Base-by-base conservation (phyloP, 2,329 filamentous ascomycete genomes). In the Epicoccum sorghinum region DNA sequence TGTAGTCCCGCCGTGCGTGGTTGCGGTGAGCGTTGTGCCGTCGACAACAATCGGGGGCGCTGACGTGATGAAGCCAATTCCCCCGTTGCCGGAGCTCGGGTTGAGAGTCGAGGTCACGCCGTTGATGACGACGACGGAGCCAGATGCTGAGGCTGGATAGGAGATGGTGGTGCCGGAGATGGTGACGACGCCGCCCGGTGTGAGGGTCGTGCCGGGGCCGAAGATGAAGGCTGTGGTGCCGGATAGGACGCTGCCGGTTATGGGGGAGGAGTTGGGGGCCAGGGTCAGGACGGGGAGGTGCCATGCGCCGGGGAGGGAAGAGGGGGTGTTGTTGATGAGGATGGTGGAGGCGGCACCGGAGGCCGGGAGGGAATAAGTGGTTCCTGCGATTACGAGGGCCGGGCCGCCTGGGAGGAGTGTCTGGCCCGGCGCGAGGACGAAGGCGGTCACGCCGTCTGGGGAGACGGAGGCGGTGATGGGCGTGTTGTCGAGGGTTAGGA, bases 111-210 rank as follows among this genome's bases (percentile, higher is more conserved):
- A 67, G 13, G 63, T 66, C 1, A 61, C 57, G 27, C 68, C 69
- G 36, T 69, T 68, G 46, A 72, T 56, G 12, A 71, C 60, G 4
- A 73, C 33, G 1, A 69, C 59, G 22, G 57, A 55, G 1, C 66
- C 69, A 4, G 66, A 66, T 18, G 55, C 68, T 3, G 60, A 57
- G 7, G 53, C 47, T 4, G 66, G 66, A 48, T 72, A 59, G 9
- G 59, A 67, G 35, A 63, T 60, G 1, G 68, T 70, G 4, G 68
- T 73, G 12, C 69, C 70, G 3, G 64, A 67, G 14, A 73, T 29
- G 3, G 61, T 68, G 24, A 72, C 14, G 0, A 58, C 53, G 14
- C 59, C 66, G 36, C 70, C 70, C 1, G 66, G 70, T 4, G 59
- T 66, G 3, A 73, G 62, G 0, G 67, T 73, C 41, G 61, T 48